phyloP scores from a whole-genome alignment of 345 rosid species.

The Brassica incana region DNA sequence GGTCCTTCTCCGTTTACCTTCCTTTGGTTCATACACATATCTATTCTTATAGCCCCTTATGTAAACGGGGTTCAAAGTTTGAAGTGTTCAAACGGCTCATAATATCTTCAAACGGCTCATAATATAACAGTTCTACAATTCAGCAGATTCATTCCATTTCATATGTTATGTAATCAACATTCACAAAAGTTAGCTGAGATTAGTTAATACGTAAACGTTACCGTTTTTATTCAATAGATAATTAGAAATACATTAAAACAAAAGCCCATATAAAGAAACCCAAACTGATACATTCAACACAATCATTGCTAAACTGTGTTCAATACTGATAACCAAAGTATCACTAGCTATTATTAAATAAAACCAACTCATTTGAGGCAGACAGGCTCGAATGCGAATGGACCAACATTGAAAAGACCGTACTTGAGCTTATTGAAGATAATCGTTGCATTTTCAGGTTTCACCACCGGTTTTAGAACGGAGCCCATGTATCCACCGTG shows the following conservation, averaged over 20 bases:
- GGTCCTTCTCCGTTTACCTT: too few relatives aligned
- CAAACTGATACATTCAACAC: conserved; percentile 5
- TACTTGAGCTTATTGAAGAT: conserved; percentile 40
- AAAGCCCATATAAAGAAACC: conserved; percentile 5
- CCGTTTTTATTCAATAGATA: not conserved
- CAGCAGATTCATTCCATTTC: not conserved
- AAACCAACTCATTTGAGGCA: conserved; percentile 33
- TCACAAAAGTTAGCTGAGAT: not conserved
- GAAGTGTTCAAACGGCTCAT: too few relatives aligned
- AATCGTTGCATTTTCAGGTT: conserved; percentile 5
- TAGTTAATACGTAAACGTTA: not conserved
- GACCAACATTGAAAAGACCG: conserved; percentile 61
- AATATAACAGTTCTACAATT: not conserved
- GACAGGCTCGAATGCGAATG: conserved; percentile 64
- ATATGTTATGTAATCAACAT: not conserved
- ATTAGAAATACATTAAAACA: not conserved
- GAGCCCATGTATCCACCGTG: conserved; percentile 58
- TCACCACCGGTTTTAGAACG: conserved; percentile 45
- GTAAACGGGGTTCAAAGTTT: too few relatives aligned
- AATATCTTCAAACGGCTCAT: not conserved
- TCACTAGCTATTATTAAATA: not conserved
- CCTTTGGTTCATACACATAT: too few relatives aligned
- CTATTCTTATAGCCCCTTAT: too few relatives aligned
- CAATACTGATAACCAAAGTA: not conserved
- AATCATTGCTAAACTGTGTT: conserved; percentile 9